A percentile compares a stretch with the other conserved stretches of the same genome.
phyloP scores from a whole-genome alignment of 2,329 filamentous ascomycete species.

The Curvularia sp. region DNA sequence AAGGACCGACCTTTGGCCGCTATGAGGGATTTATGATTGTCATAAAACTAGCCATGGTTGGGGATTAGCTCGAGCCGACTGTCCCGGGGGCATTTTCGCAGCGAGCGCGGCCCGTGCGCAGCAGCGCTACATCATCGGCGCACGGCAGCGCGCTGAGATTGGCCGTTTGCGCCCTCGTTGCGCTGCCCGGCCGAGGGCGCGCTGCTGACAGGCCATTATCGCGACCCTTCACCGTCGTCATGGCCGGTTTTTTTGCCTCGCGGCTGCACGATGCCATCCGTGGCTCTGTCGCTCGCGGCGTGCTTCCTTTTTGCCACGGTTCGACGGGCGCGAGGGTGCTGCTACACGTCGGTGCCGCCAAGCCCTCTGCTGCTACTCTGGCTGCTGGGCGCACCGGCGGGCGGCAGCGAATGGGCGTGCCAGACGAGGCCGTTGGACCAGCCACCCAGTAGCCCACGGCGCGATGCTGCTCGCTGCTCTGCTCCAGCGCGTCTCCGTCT shows the following conservation, averaged over 20 bases:
- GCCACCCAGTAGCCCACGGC: too few species aligned
- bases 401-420: too few species aligned
- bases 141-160: slow-evolving; percentile 17
- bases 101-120: slow-evolving; percentile 20
- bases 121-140: slow-evolving; percentile 23
- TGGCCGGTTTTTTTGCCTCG: background rate
- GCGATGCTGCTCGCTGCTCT: background rate
- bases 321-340: background rate
- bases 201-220: slow-evolving; percentile 8
- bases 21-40: slow-evolving; percentile 27
- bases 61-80: slow-evolving; percentile 23
- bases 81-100: slow-evolving; percentile 23
- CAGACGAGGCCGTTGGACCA: background rate
- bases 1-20: slow-evolving; percentile 28
- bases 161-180: slow-evolving; percentile 14
- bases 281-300: background rate
- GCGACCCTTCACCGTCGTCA: background rate
- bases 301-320: background rate
- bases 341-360: background rate
- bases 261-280: background rate
- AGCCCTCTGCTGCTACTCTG: background rate
- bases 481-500: slow-evolving; percentile 13
- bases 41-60: slow-evolving; percentile 23
- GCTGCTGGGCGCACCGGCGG: too few species aligned
- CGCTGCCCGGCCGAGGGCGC: slow-evolving; percentile 20